Conservation (phyloP, 2,329 filamentous ascomycete genomes). For the Didymella keratinophila region DNA sequence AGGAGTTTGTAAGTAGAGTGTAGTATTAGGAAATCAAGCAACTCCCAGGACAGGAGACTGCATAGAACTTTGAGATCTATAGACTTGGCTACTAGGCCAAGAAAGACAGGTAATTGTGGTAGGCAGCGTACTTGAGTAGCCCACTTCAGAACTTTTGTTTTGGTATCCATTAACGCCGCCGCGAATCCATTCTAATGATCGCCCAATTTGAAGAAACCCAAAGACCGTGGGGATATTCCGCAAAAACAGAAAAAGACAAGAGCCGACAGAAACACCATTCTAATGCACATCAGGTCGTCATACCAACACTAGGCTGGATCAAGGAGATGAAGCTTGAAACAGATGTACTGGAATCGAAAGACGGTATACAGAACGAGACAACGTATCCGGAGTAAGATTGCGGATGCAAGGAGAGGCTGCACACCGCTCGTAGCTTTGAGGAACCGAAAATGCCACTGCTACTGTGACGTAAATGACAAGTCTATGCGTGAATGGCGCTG, state of each 20-base stretch:
- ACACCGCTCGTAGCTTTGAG: constrained; percentile 12
- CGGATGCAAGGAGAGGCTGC: constrained; percentile 7
- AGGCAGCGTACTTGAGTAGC: constrained; percentile 25
- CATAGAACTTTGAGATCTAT: constrained; percentile 23
- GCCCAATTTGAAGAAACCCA: constrained; percentile 18
- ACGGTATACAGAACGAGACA: constrained; percentile 23
- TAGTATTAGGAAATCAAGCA: constrained; percentile 26
- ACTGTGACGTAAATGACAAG: constrained; percentile 19
- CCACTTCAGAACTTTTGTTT: constrained; percentile 37
- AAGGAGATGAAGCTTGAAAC: constrained; percentile 39
- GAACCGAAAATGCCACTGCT: constrained; percentile 10
- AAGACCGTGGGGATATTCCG: constrained; percentile 34
- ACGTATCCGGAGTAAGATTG: constrained; percentile 28
- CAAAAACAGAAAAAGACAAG: constrained; percentile 27
- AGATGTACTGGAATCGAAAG: constrained; percentile 39
- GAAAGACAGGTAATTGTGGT: constrained; percentile 11
- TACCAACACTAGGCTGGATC: constrained; percentile 35
- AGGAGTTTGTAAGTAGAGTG: constrained; percentile 22
- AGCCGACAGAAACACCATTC: constrained; percentile 37
- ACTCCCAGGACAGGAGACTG: constrained; percentile 5
- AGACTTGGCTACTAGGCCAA: constrained; percentile 14
- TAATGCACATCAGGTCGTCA: constrained; percentile 47
- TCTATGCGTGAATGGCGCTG: constrained; percentile 35
- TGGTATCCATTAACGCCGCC: constrained; percentile 34
- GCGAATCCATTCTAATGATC: constrained; percentile 31